Evolutionary conservation across 345 rosid genomes (phyloP), one percentile per base, ranked within the genome.

Genomic region (Punica granatum): DNA sequence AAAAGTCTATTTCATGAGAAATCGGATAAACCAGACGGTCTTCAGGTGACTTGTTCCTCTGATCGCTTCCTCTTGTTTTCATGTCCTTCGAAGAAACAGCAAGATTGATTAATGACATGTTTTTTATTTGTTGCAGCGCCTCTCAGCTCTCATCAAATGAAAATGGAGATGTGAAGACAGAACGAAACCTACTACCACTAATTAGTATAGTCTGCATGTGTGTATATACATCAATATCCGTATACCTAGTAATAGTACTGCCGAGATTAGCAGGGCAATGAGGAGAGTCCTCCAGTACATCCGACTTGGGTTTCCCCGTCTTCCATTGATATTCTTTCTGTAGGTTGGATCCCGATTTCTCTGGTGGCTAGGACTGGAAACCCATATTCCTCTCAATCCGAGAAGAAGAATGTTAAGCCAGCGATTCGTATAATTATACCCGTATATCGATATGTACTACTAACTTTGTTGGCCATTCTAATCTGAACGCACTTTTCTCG

Each of bases 111-210:
- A 37, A 51, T 21, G 28, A 21, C 8, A 8, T 13, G 4, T 21
- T n/a, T 51, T 28, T 21, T 5, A 34, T 35, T 35, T 19, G 2
- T 21, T 37, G 49, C 66, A 63, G 66, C 1, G 48, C 9, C 28
- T 2, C 21, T 63, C 32, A 23, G 10, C 26, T 11, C 66, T 3
- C 48, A 39, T 63, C 66, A 23, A 19, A 15, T 37, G 49, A 63
- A 37, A 31, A 63, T 63, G 66, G 66, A 63, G 28, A 39, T 63
- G 66, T 63, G 66, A 63, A 39, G 48, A 2, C 32, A 30, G 34
- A 51, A 23, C 21, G 34, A 13, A 3, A 25, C 2, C 33, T 56
- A 28, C 58, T 23, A 28, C 34, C 12, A 32, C 19, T 25, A 41
- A 23, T 63, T n/a, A 63, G 32, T 63, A 23, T 12, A 42, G 19